A percentile compares a stretch with the other conserved stretches of the same genome.
phyloP scores from a whole-genome alignment of 2,329 filamentous ascomycete species.

The Pestalotiopsis fici region DNA sequence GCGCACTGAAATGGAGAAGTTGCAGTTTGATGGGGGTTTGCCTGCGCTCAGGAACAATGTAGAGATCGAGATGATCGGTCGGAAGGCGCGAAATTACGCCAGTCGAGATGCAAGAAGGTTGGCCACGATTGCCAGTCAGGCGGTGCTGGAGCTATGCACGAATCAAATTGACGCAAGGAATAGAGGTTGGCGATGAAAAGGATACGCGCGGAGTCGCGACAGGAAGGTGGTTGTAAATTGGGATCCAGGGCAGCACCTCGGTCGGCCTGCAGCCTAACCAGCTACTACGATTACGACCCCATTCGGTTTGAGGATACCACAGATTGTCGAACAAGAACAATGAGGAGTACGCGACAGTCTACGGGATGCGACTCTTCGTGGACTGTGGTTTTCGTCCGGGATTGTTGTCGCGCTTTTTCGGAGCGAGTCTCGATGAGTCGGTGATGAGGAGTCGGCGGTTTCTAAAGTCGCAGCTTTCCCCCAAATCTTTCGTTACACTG shows the following conservation, averaged over 20 bases:
- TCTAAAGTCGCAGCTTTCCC: not conserved
- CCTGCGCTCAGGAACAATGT: too few relatives aligned
- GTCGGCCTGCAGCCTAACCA: slow-evolving; percentile 7
- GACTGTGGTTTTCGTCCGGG: not conserved
- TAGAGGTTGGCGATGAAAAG: not conserved
- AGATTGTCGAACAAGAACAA: not conserved
- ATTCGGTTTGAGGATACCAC: not conserved
- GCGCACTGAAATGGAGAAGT: not conserved
- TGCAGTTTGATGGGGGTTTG: too few relatives aligned
- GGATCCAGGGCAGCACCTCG: not conserved
- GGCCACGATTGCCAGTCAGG: not conserved
- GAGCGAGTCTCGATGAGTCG: not conserved
- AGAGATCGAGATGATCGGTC: not conserved
- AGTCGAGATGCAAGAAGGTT: not conserved
- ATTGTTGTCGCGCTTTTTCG: not conserved
- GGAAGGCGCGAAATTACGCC: not conserved
- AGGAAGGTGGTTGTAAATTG: not conserved
- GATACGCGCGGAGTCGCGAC: not conserved
- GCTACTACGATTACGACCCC: slow-evolving; percentile 6
- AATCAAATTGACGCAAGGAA: not conserved
- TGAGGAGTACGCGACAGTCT: not conserved
- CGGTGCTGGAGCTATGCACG: not conserved
- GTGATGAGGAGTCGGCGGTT: slow-evolving; percentile 2
- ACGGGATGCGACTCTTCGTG: not conserved
- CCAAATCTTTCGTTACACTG: slow-evolving; percentile 10